Conservation (phyloP, 805 yeast species). For the Saturnispora besseyi region DNA sequence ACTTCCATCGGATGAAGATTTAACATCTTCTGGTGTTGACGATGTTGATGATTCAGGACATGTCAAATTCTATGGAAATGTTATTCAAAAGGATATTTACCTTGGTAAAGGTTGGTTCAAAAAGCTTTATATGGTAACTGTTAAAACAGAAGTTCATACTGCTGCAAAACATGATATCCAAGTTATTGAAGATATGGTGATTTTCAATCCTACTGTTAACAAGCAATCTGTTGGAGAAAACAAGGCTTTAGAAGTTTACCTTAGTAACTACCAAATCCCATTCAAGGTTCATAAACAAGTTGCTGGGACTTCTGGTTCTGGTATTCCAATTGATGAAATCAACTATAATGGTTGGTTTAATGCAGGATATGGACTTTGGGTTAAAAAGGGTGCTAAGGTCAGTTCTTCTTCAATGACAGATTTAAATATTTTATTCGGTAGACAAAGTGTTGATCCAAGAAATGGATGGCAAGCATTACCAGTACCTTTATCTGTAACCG, state of each 20-base stretch:
- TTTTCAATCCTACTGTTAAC: conserved; percentile 2
- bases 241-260: not conserved
- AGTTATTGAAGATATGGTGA: conserved; percentile 5
- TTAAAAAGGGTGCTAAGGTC: conserved; percentile 36
- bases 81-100: conserved; percentile 4
- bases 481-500: conserved; percentile 9
- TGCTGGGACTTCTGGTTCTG: conserved; percentile 1
- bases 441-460: conserved; percentile 68
- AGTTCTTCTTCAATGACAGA: conserved; percentile 38
- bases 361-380: conserved; percentile 46
- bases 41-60: conserved; percentile 5
- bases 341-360: conserved; percentile 10
- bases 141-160: conserved; percentile 6
- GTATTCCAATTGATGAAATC: not conserved
- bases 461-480: conserved; percentile 46
- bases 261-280: conserved; percentile 2
- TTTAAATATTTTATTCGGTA: conserved; percentile 64
- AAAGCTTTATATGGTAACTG: not conserved
- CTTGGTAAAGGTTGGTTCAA: conserved; percentile 4
- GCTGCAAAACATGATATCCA: conserved; percentile 5
- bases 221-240: not conserved
- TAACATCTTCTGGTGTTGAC: not conserved
- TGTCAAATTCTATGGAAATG: conserved; percentile 3
- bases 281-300: conserved; percentile 5
- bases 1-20: not conserved